Base-by-base conservation (phyloP, 495 filamentous ascomycete genomes). In the Evansstolkia leycettana region DNA sequence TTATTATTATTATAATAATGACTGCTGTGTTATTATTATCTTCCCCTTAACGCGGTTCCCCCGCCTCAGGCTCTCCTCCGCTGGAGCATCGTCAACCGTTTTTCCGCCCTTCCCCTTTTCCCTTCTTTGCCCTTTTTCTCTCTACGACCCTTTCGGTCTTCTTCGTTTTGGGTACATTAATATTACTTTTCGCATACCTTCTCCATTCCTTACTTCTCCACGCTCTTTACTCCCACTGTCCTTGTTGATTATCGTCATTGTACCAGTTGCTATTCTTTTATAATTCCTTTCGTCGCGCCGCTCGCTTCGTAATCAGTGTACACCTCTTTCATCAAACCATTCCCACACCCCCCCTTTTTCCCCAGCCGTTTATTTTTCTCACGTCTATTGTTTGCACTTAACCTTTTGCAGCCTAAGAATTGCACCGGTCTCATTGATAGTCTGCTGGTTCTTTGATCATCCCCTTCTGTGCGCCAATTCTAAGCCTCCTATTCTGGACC, bases 101-200 rank as follows among this genome's bases (percentile, higher is more conserved):
- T 39, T 48, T 13, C 27, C 34, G 33, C 34, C 32, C 33, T 24
- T 17, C 17, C 33, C 18, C 15, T 39, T 20, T 25, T 24, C 42
- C 47, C 46, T 48, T 31, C 42, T 47, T 45, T 52, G 31, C 47
- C 42, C 42, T 51, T 37, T 45, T 49, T 36, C 46, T 43, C 37
- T 42, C 10, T 5, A 11, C 28, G n/a, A 6, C 5, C 28, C 5
- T 6, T 42, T 63, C n/a, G n/a, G n/a, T n/a, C n/a, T n/a, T n/a
- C n/a, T n/a, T n/a, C n/a, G n/a, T n/a, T n/a, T n/a, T n/a, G n/a
- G n/a, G n/a, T n/a, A n/a, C 41, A 33, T 38, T 33, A 28, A n/a
- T 15, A 16, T 26, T 31, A 11, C 14, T 34, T 23, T 20, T 26
- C 28, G 18, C 36, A 43, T 43, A 34, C 30, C 36, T 35, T 38